Conservation (phyloP, 179 eudicot genomes). For the Spergularia azorica region DNA sequence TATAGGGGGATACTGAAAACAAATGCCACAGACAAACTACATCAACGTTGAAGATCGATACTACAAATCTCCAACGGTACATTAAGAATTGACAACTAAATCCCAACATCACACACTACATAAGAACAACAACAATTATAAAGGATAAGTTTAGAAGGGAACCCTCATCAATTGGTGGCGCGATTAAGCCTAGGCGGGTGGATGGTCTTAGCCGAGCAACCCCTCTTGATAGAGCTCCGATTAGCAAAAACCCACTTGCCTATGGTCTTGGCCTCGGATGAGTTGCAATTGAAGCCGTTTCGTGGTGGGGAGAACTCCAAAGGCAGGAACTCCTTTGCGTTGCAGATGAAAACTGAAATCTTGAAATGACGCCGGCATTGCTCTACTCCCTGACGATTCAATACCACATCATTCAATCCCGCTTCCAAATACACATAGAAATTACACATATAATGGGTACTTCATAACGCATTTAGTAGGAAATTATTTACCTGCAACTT, state of each 20-base stretch:
- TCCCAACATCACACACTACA: not conserved
- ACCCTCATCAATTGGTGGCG: slow-evolving; percentile 3
- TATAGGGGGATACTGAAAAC: slow-evolving; percentile 38
- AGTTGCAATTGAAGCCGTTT: slow-evolving; percentile 21
- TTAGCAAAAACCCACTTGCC: slow-evolving; percentile 13
- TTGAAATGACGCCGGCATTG: slow-evolving; percentile 19
- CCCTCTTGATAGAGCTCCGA: not conserved
- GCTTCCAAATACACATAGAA: not conserved
- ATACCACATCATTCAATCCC: not conserved
- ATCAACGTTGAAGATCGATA: not conserved
- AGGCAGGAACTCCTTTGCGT: slow-evolving; percentile 20
- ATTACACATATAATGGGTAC: not conserved
- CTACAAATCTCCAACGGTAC: not conserved
- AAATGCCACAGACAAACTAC: not conserved
- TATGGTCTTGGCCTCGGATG: slow-evolving; percentile 11
- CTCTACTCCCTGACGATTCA: slow-evolving; percentile 21
- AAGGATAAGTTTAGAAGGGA: not conserved
- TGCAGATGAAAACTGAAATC: slow-evolving; percentile 18
- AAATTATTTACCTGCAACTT: slow-evolving; percentile 19
- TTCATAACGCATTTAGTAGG: not conserved
- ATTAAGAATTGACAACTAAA: not conserved
- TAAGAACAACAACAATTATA: not conserved
- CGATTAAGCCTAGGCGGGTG: slow-evolving; percentile 13
- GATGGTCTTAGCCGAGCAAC: not conserved
- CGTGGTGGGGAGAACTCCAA: slow-evolving; percentile 30